Evolutionary conservation across 306 rosid species (phyloP).

Genomic region (Malus sieversii): DNA sequence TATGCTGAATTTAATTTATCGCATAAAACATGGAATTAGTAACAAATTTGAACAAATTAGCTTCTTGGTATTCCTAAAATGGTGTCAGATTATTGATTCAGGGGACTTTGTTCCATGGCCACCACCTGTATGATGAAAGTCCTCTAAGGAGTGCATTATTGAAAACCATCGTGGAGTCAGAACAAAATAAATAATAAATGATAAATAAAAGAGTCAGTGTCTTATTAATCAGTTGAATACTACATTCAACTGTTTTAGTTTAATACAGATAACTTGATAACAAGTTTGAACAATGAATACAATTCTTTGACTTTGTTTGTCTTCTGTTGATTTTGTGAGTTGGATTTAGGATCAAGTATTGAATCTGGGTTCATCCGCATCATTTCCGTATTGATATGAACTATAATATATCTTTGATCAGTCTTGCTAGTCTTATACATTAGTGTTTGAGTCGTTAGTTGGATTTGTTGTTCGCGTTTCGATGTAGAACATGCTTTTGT

Average conservation of each 20-base stretch:
- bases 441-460: background rate
- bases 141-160: background rate
- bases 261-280: no score
- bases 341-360: background rate
- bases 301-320: background rate
- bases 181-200: background rate
- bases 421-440: background rate
- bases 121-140: background rate
- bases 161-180: background rate
- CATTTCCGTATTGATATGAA: background rate
- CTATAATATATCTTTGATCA: background rate
- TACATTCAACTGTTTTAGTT: no score
- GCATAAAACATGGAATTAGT: background rate
- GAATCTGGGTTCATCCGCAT: background rate
- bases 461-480: background rate
- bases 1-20: no score
- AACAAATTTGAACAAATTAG: background rate
- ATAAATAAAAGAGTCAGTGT: background rate
- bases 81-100: no score
- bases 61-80: background rate
- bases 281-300: no score
- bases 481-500: background rate
- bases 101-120: background rate
- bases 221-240: no score
- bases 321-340: background rate